These are phyloP conservation scores for Suhomyces bokatorum DNA, from an alignment of 1,139 yeast genomes.

Conservation along the genomic window DNA sequence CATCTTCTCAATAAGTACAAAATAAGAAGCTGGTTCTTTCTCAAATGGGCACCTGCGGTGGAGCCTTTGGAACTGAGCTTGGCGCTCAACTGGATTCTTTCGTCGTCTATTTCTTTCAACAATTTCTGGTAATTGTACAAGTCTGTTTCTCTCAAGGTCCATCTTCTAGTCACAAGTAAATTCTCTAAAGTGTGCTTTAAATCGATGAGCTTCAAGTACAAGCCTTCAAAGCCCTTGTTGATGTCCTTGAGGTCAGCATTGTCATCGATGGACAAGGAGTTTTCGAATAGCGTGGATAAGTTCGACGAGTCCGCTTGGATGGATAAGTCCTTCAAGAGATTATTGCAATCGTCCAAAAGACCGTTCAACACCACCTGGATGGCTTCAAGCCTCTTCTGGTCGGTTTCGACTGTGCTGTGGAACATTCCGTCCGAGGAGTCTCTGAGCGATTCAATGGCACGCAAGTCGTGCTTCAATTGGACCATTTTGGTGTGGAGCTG, in stretches of 20 bases:
- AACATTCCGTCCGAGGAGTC: slow-evolving; percentile 38
- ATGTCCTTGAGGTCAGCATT: slow-evolving; percentile 7
- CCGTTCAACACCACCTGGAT: slow-evolving; percentile 68
- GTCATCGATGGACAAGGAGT: slow-evolving; percentile 11
- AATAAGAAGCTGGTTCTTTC: slow-evolving; percentile 59
- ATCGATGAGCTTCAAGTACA: slow-evolving; percentile 49
- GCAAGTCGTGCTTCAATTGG: slow-evolving; percentile 28
- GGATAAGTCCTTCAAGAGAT: slow-evolving; percentile 65
- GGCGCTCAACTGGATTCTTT: slow-evolving; percentile 51
- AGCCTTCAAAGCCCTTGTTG: slow-evolving; percentile 20
- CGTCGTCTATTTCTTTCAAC: slow-evolving; percentile 69
- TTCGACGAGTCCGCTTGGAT: slow-evolving; percentile 50
- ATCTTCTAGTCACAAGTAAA: slow-evolving; percentile 83
- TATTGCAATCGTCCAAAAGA: slow-evolving; percentile 77
- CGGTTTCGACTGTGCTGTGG: slow-evolving; percentile 22
- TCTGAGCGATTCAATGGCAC: slow-evolving; percentile 33
- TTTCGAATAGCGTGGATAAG: slow-evolving; percentile 32
- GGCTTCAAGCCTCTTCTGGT: slow-evolving; percentile 26
- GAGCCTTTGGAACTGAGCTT: slow-evolving; percentile 19
- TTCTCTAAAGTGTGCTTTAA: slow-evolving; percentile 77
- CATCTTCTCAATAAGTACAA: slow-evolving; percentile 83
- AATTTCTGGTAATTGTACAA: slow-evolving; percentile 76
- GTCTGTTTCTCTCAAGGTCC: slow-evolving; percentile 97
- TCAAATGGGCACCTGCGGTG: slow-evolving; percentile 20
- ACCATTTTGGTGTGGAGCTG: slow-evolving; percentile 13